A percentile compares a stretch with the other conserved stretches of the same genome.
phyloP scores from a whole-genome alignment of 2,329 filamentous ascomycete species.

The Aspergillus melleus region DNA sequence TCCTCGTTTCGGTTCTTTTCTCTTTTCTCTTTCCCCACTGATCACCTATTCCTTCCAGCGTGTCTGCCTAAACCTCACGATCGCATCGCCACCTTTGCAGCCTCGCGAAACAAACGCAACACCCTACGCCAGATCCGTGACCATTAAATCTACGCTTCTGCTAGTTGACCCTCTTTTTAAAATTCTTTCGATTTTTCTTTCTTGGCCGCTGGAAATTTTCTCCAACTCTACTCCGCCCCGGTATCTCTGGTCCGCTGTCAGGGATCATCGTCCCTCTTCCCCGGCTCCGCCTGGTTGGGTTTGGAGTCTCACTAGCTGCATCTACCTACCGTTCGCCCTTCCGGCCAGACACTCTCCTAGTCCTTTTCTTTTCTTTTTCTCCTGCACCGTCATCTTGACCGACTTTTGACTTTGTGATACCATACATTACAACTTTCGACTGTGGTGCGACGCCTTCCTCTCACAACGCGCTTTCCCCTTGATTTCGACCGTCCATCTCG shows the following conservation, averaged over 20 bases:
- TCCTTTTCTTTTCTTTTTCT: conserved; percentile 20
- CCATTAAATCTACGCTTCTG: background rate
- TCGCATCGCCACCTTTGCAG: background rate
- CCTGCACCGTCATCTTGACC: conserved; percentile 32
- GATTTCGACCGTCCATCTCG: conserved; percentile 18
- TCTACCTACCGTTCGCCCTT: conserved; percentile 21
- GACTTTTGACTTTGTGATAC: conserved; percentile 40
- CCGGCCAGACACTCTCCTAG: conserved; percentile 14
- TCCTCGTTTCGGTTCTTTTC: background rate
- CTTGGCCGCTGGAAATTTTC: conserved; percentile 11
- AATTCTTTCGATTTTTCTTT: background rate
- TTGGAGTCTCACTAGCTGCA: conserved; percentile 27
- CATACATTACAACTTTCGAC: conserved; percentile 31
- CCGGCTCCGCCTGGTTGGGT: conserved; percentile 18
- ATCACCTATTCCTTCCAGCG: background rate
- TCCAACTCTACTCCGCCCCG: conserved; percentile 5
- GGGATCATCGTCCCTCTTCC: conserved; percentile 17
- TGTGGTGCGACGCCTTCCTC: conserved; percentile 30
- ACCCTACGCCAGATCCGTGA: background rate
- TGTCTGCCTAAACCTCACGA: background rate
- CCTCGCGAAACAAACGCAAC: background rate
- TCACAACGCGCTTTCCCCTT: conserved; percentile 15
- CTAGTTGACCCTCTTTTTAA: conserved; percentile 3
- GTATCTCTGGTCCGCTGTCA: conserved; percentile 9
- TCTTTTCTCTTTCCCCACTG: background rate